phyloP scores from a whole-genome alignment of 176 grass and related monocot genomes.

The Zea mays region Zm-B73-REFERENCE-NAM-5.0 NC_050102.1:148974001-148974500 shows the following conservation, averaged over 20 bases:
- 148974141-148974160: background rate
- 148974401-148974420: too few species aligned
- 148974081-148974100: background rate
- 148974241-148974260: too few species aligned
- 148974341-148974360: too few species aligned
- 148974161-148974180: background rate
- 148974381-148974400: too few species aligned
- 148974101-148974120: slow-evolving; percentile 1
- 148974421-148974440: too few species aligned
- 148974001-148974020: slow-evolving; percentile 41
- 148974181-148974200: background rate
- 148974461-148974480: background rate
- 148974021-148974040: background rate
- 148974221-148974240: too few species aligned
- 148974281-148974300: too few species aligned
- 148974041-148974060: background rate
- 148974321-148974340: too few species aligned
- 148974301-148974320: too few species aligned
- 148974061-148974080: background rate
- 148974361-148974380: too few species aligned
- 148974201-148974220: background rate
- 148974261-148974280: too few species aligned
- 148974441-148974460: too few species aligned
- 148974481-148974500: background rate
- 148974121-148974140: background rate